A percentile compares a stretch with the other conserved stretches of the same genome.
These are phyloP conservation scores for Striga hermonthica DNA, from an alignment of 305 asterid genomes.

Conservation along the genomic window DNA sequence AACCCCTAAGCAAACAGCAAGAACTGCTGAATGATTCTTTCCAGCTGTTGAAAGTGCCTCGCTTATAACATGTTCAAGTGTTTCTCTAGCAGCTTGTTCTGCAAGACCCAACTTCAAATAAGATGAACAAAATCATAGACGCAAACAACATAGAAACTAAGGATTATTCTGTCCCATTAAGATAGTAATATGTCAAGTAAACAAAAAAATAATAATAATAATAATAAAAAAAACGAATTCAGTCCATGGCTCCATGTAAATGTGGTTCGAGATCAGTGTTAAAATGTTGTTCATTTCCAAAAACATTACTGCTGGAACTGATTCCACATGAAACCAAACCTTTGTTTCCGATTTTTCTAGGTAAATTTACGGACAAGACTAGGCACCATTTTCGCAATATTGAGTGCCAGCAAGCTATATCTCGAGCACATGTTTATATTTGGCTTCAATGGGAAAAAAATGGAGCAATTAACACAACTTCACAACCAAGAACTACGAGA, in stretches of 20 bases:
- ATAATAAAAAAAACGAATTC: background rate
- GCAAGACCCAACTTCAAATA: conserved; percentile 29
- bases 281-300: too few species aligned
- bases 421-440: too few species aligned
- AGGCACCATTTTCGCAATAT: too few species aligned
- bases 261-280: background rate
- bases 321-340: too few species aligned
- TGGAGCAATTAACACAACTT: too few species aligned
- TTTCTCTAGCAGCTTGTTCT: conserved; percentile 70
- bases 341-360: too few species aligned
- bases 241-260: background rate
- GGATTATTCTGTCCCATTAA: conserved; percentile 19
- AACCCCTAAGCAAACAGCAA: conserved; percentile 84
- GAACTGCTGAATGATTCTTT: conserved; percentile 58
- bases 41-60: conserved; percentile 73
- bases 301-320: too few species aligned
- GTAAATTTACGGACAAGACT: too few species aligned
- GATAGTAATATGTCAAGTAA: conserved; percentile 13
- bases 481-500: too few species aligned
- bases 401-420: too few species aligned
- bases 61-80: conserved; percentile 61
- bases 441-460: too few species aligned
- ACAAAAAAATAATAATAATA: too few species aligned
- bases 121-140: conserved; percentile 11
- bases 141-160: conserved; percentile 13